Evolutionary conservation across 306 rosid species (phyloP).

Genomic region (Quillaja saponaria): DNA sequence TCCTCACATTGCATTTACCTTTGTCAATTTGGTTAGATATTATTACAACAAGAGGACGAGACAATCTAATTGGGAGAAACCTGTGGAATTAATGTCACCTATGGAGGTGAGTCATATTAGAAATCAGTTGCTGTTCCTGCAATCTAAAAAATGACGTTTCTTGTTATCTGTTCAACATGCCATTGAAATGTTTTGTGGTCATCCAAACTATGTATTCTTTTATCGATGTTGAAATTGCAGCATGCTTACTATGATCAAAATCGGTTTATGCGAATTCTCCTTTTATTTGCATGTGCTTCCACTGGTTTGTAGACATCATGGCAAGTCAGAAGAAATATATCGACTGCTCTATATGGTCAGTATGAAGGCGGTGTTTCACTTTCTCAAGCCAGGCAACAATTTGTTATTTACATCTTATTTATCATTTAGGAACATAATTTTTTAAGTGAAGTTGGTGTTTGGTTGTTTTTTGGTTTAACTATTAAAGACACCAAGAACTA

Average conservation of each 20-base stretch:
- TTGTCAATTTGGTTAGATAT: slow-evolving; percentile 53
- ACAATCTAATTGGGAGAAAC: slow-evolving; percentile 98
- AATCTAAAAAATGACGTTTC: slow-evolving; percentile 28
- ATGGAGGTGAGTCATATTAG: slow-evolving; percentile 71
- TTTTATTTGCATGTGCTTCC: slow-evolving; percentile 88
- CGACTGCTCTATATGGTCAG: slow-evolving; percentile 90
- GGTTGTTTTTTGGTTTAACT: slow-evolving; percentile 45
- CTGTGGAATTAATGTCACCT: slow-evolving; percentile 92
- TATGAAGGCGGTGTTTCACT: slow-evolving; percentile 80
- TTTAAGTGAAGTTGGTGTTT: slow-evolving; percentile 32
- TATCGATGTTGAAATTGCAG: slow-evolving; percentile 52
- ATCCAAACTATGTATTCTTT: slow-evolving; percentile 28
- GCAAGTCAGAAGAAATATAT: slow-evolving; percentile 85
- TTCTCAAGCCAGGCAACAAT: slow-evolving; percentile 90
- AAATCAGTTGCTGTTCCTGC: slow-evolving; percentile 21
- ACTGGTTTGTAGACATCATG: slow-evolving; percentile 92
- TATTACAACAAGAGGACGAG: slow-evolving; percentile 89
- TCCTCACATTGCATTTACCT: slow-evolving; percentile 19
- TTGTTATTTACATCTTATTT: slow-evolving; percentile 65
- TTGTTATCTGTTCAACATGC: slow-evolving; percentile 34
- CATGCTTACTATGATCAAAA: slow-evolving; percentile 49
- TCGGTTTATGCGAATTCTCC: slow-evolving; percentile 64
- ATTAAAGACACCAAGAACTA: slow-evolving; percentile 40
- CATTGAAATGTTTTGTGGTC: slow-evolving; percentile 34
- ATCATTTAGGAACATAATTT: slow-evolving; percentile 16